A percentile compares a stretch with the other conserved stretches of the same genome.
phyloP scores from a whole-genome alignment of 1,284 basidiomycete genomes.

The Ceratobasidium sp. region DNA sequence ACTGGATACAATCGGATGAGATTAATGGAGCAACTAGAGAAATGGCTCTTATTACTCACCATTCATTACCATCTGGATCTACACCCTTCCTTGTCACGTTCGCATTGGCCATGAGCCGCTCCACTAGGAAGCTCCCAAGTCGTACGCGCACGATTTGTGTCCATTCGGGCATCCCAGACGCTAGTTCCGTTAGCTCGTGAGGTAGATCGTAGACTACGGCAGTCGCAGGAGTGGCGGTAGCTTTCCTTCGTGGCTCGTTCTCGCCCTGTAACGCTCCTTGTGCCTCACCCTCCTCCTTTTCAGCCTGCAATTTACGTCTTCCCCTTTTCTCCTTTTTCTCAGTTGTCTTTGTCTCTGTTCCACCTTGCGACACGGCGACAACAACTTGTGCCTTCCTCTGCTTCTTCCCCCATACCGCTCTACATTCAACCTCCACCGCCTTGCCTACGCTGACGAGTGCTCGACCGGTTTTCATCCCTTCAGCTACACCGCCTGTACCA shows the following conservation, averaged over 20 bases:
- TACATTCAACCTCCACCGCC: constrained; percentile 89
- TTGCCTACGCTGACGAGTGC: constrained; percentile 85
- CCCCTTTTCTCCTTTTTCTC: background rate
- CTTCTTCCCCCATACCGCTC: constrained; percentile 58
- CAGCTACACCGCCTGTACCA: constrained; percentile 77
- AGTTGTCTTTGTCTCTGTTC: background rate
- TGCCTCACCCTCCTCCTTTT: constrained; percentile 52
- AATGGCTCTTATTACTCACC: constrained; percentile 8
- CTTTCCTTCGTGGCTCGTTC: constrained; percentile 52
- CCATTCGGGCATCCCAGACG: constrained; percentile 80
- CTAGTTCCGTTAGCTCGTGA: constrained; percentile 68
- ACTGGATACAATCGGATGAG: background rate
- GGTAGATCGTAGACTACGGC: background rate
- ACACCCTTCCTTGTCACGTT: constrained; percentile 72
- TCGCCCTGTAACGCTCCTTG: background rate
- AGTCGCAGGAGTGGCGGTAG: background rate
- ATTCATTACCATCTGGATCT: constrained; percentile 54
- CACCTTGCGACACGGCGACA: background rate
- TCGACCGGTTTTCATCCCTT: constrained; percentile 92
- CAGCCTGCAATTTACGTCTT: too few species aligned
- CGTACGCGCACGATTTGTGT: constrained; percentile 78
- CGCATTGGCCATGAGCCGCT: constrained; percentile 86
- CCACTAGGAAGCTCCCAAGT: constrained; percentile 85
- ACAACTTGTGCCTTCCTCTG: background rate
- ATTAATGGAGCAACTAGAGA: background rate